phyloP scores from a whole-genome alignment of 352 stramenopile genomes.

The Pythium sp. region DNA sequence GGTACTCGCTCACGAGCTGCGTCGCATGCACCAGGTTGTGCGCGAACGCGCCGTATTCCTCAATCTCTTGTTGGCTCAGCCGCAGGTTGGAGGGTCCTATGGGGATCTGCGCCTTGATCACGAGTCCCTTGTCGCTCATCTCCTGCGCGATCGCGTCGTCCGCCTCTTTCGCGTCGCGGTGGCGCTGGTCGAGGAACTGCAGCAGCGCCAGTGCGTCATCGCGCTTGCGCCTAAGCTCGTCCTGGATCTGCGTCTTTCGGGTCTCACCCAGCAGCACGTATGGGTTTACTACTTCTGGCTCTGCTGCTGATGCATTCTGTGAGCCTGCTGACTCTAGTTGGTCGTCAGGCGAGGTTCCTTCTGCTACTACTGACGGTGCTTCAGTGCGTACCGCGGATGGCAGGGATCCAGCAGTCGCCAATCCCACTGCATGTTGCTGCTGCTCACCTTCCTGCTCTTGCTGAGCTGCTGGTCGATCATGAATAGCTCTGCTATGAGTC shows the following conservation, averaged over 20 bases:
- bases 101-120: conserved; percentile 72
- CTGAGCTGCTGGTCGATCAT: background rate
- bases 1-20: conserved; percentile 53
- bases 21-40: conserved; percentile 52
- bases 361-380: background rate
- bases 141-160: conserved; percentile 45
- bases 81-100: conserved; percentile 59
- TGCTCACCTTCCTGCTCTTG: no score
- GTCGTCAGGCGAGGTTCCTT: background rate
- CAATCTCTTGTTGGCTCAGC: conserved; percentile 42
- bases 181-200: conserved; percentile 45
- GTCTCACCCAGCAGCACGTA: conserved; percentile 35
- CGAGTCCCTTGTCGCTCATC: conserved; percentile 53
- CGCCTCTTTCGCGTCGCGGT: conserved; percentile 31
- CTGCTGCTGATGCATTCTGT: background rate
- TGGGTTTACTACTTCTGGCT: conserved; percentile 11
- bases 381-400: background rate
- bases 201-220: conserved; percentile 35
- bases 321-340: background rate
- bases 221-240: conserved; percentile 28
- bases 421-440: background rate
- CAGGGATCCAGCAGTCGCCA: background rate
- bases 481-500: background rate
- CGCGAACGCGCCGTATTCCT: conserved; percentile 42
- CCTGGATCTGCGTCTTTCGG: conserved; percentile 38